Evolutionary conservation across 2,329 filamentous ascomycete species (phyloP).

Genomic region (Beauveria pseudobassiana): DNA sequence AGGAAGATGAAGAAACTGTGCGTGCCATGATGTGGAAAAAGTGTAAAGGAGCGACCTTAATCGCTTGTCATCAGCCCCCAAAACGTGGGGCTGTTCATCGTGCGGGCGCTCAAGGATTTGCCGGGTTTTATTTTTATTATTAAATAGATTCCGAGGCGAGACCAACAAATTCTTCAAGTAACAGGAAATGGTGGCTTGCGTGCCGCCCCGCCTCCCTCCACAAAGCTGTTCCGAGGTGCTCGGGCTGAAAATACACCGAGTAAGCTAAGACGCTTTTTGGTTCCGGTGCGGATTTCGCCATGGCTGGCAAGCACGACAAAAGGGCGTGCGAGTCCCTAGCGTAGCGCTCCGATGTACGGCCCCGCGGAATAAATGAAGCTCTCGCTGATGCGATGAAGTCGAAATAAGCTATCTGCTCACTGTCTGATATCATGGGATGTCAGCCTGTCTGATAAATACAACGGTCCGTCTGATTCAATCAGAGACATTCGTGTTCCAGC

Average conservation of each 20-base stretch:
- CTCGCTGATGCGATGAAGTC: background rate
- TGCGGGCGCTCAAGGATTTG: background rate
- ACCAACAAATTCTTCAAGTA: background rate
- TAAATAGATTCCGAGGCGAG: background rate
- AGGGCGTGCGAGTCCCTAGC: background rate
- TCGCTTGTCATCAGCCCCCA: background rate
- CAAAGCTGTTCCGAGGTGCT: background rate
- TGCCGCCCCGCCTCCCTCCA: too few species aligned
- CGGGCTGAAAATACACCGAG: background rate
- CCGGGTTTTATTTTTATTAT: background rate
- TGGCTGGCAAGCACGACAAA: background rate
- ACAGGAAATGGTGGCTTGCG: background rate
- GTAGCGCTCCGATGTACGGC: background rate
- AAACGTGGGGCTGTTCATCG: constrained; percentile 1
- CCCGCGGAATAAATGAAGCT: background rate
- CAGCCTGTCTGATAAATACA: too few species aligned
- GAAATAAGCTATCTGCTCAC: too few species aligned
- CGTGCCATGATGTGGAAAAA: background rate
- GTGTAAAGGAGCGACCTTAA: background rate
- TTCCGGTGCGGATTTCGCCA: background rate
- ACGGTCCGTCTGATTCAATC: too few species aligned
- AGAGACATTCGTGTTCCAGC: too few species aligned
- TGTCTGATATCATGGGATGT: too few species aligned
- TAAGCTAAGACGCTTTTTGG: background rate
- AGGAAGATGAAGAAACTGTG: background rate